Evolutionary conservation across 805 yeast genomes (phyloP).

Genomic region (Candida tammaniensis): DNA sequence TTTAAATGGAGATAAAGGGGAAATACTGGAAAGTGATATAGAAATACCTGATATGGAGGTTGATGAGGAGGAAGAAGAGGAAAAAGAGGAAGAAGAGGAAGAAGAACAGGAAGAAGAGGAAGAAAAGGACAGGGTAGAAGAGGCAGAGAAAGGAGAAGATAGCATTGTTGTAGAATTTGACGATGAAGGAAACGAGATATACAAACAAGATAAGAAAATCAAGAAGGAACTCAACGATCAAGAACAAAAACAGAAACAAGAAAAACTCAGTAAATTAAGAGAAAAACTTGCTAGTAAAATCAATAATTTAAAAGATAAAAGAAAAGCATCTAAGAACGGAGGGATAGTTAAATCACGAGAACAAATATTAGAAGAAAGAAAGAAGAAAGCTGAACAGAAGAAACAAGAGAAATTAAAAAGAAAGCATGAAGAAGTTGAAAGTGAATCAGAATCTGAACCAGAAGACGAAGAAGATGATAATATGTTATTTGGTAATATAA

Average conservation of each 20-base stretch:
- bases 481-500: slow-evolving; percentile 77
- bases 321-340: slow-evolving; percentile 76
- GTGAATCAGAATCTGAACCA: slow-evolving; percentile 28
- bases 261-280: slow-evolving; percentile 64
- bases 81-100: slow-evolving; percentile 12
- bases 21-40: slow-evolving; percentile 12
- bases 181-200: slow-evolving; percentile 49
- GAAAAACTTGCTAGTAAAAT: slow-evolving; percentile 79
- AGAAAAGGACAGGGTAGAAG: slow-evolving; percentile 9
- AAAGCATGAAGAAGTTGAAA: slow-evolving; percentile 42
- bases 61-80: slow-evolving; percentile 12
- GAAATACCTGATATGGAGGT: slow-evolving; percentile 9
- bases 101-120: slow-evolving; percentile 13
- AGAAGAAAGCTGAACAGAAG: slow-evolving; percentile 44
- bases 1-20: slow-evolving; percentile 11
- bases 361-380: slow-evolving; percentile 67
- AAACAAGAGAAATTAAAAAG: slow-evolving; percentile 43
- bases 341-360: slow-evolving; percentile 89
- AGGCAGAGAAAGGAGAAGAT: slow-evolving; percentile 12
- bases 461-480: slow-evolving; percentile 26
- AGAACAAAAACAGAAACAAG: slow-evolving; percentile 48
- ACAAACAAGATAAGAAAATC: slow-evolving; percentile 8
- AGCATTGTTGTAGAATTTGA: slow-evolving; percentile 52
- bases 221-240: slow-evolving; percentile 39
- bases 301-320: slow-evolving; percentile 62